Percentiles rank a stretch among this genome's conserved stretches.
Conservation (phyloP, 352 stramenopile species). For the Globisporangium nunn region DNA sequence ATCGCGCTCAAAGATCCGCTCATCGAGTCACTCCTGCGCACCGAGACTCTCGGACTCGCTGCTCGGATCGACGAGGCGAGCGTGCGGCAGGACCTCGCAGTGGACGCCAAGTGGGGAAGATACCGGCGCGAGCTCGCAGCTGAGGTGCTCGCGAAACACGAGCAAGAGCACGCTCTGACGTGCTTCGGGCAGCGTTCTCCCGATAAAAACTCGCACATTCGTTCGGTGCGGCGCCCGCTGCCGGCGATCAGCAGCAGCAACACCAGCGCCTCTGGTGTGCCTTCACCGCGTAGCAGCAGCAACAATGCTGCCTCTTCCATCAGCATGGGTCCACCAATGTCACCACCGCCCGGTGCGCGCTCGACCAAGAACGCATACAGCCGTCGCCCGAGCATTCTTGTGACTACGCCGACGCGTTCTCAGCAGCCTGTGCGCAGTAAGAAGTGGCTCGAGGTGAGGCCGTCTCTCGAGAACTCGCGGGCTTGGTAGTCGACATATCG, state of each 20-base stretch:
- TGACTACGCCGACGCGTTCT: constrained; percentile 1
- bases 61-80: constrained; percentile 31
- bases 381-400: constrained; percentile 10
- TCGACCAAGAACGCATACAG: constrained; percentile 1
- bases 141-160: constrained; percentile 27
- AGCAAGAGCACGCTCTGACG: constrained; percentile 24
- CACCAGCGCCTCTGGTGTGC: neutral
- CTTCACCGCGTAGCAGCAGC: neutral
- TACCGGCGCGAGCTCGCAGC: constrained; percentile 45
- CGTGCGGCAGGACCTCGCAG: constrained; percentile 38
- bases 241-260: constrained; percentile 1
- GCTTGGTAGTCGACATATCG: neutral
- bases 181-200: constrained; percentile 33
- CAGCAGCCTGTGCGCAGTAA: constrained; percentile 19
- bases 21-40: constrained; percentile 37
- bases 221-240: constrained; percentile 5
- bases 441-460: constrained; percentile 27
- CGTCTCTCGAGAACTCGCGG: constrained; percentile 3
- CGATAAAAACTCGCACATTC: constrained; percentile 6
- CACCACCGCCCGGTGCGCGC: neutral
- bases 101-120: constrained; percentile 35
- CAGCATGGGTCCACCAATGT: neutral
- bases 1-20: constrained; percentile 44
- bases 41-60: constrained; percentile 31
- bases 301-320: neutral